Evolutionary conservation across 2,329 filamentous ascomycete genomes (phyloP).

Genomic region (Pseudogymnoascus sp.): DNA sequence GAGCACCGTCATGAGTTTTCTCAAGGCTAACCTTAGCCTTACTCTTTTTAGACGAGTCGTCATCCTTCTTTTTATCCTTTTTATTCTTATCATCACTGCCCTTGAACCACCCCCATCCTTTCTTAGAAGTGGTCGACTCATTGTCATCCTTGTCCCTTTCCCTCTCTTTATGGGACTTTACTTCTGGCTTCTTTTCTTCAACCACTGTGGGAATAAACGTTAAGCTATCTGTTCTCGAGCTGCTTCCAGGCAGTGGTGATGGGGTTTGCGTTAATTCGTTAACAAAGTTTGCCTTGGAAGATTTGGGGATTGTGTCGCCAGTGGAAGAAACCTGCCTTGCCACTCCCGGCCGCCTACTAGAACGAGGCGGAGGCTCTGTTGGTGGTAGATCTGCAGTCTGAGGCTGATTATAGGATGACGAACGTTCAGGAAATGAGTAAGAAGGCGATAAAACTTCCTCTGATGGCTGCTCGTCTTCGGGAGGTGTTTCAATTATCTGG

Average conservation of each 20-base stretch:
- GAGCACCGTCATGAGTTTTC: constrained; percentile 64
- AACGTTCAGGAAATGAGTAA: constrained; percentile 42
- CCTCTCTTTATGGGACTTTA: constrained; percentile 62
- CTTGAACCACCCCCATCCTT: constrained; percentile 77
- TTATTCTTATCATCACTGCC: constrained; percentile 67
- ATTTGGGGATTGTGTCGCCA: constrained; percentile 20
- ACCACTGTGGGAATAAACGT: constrained; percentile 70
- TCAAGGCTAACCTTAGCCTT: constrained; percentile 52
- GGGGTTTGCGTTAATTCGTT: constrained; percentile 58
- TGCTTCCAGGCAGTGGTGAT: constrained; percentile 61
- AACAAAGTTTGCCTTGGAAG: constrained; percentile 18
- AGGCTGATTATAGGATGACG: constrained; percentile 42
- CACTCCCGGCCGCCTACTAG: constrained; percentile 34
- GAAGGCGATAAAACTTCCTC: constrained; percentile 20
- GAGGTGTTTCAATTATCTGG: constrained; percentile 57
- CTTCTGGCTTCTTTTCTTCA: constrained; percentile 68
- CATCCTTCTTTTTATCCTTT: constrained; percentile 54
- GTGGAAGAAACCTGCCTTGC: constrained; percentile 26
- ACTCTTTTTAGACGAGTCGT: constrained; percentile 53
- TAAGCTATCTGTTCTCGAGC: constrained; percentile 64
- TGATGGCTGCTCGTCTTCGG: constrained; percentile 34
- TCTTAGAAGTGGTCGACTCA: constrained; percentile 59
- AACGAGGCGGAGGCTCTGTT: constrained; percentile 41
- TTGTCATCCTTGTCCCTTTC: constrained; percentile 40
- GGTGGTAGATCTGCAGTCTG: constrained; percentile 25